Base-by-base conservation (phyloP, 208 protist genomes). In the Acanthamoeba castellanii region DNA sequence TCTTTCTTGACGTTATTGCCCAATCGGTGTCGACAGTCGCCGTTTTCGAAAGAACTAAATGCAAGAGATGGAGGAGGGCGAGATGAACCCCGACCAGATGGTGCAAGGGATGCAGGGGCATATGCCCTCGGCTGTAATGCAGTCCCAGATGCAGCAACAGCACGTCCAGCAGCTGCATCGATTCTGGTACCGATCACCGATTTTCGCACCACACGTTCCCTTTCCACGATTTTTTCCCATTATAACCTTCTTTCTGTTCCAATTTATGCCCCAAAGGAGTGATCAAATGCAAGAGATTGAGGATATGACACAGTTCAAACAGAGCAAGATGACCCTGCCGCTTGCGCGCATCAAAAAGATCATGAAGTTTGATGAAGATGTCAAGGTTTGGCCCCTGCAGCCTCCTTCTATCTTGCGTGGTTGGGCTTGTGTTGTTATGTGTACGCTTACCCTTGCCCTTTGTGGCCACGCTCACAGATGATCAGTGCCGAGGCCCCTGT, bases 291-390 rank as follows among this genome's bases (percentile, higher is more conserved):
- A 72, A 74, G 85, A 91, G 55, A 70, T 91, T n/a, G 85, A 91
- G 32, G 85, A 91, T 8, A 91, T 91, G 85, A 74, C 85, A 13
- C 61, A 64, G 57, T 91, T 91, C 59, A 91, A 91, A 9, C 78
- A 85, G 27, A 72, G 85, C 57, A 91, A 91, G 34, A 50, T 20
- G 20, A 72, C 59, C 27, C 52, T 98, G 47, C 97, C 97, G 6
- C 66, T 97, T 1, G 96, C 97, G 2, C 84, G 97, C 92, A 97
- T 98, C 52, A 98, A 98, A 61, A 97, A 97, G 64, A 98, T 98
- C 52, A 98, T 98, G 96, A 98, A 98, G 87, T 94, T 92, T 0
- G 97, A 98, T 66, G 94, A 96, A 34, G 92, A 95, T 16, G 96
- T 98, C 2, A 97, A 97, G 78, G 95, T 95, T 68, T 45, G 57